Base-by-base conservation (phyloP, 2,329 filamentous ascomycete genomes). In the Sporothrix dimorphospora region DNA sequence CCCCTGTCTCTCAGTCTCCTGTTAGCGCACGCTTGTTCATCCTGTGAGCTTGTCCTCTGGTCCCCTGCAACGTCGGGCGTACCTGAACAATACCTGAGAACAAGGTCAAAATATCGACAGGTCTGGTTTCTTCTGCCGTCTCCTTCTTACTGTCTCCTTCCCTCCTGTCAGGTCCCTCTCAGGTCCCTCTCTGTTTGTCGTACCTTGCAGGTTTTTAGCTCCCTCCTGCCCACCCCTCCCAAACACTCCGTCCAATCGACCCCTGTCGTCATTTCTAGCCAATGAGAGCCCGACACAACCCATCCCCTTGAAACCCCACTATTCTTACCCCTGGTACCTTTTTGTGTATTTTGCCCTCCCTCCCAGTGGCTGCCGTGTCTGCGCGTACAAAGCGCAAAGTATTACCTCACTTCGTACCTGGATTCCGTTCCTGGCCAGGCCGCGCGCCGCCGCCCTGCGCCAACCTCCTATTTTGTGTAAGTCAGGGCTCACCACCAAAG, bases 201-300 rank as follows among this genome's bases (percentile, higher is more conserved):
- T n/a, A n/a, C 69, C 69, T 71, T 63, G 57, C 69, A 71, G 69
- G 30, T 34, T 53, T 55, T 69, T 47, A 61, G 68, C 53, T 49
- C 40, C 16, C 68, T 59, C 47, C 21, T 24, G 30, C 53, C 30
- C 45, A 40, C 59, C 59, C 59, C 8, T 38, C 12, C 30, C 4
- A 67, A 51, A 51, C 65, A 40, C n/a, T 63, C 34, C 59, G 45
- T 66, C 57, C 34, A 21, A 66, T 51, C 49, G 21, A 53, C 59
- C 21, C 69, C 34, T 66, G 30, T 49, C 34, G 30, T 51, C n/a
- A n/a, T 24, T 30, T 53, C 30, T 16, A 55, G 69, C 69, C 69
- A 71, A 71, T 71, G 19, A n/a, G 59, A 24, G 59, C 59, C 21
- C 34, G 55, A 63, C 59, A 71, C 42, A 42, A 21, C 34, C 59